Evolutionary conservation across 1,139 yeast genomes (phyloP), one percentile per base, ranked within the genome.

Genomic region (Groenewaldozyma sp.): DNA sequence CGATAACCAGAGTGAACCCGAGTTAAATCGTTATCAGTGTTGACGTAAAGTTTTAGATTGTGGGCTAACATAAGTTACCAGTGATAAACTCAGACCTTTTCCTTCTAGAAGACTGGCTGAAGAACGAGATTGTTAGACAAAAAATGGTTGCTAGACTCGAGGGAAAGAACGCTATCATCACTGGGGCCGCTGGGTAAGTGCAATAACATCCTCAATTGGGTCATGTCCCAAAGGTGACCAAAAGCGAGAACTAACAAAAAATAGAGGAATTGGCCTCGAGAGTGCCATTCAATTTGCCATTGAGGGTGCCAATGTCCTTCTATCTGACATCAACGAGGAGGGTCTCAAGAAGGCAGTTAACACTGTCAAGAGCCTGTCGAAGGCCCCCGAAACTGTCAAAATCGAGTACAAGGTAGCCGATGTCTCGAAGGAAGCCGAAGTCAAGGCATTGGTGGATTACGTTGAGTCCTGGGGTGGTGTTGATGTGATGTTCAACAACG

Each of bases 401-500:
- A 40, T 61, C 37, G 59, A 50, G 40, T 46, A 44, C 47, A 47
- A 50, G 39, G 50, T 48, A 20, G 52, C 56, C 34, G 64, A 62
- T 39, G 66, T 61, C 31, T 51, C 65, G 43, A 59, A 58, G 45
- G 66, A 61, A 39, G 52, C 46, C 24, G 53, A 60, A 28, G 64
- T 61, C 45, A 53, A 53, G 47, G 60, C 58, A 3, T 53, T 60
- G n/a, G 64, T 62, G 3, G 63, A 51, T 31, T 48, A 46, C 20
- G 60, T 52, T 28, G 64, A 60, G 41, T 24, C 54, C 54, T 74
- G 73, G 52, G 74, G 75, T 47, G 71, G 79, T 38, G 78, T 82
- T 24, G 75, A 76, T 51, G 65, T 79, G 47, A 70, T 80, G 63
- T 72, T 81, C 55, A 78, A 80, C 65, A 70, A 82, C 41, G 88